Evolutionary conservation across 164 flowering plant genomes (phyloP).

Genomic region (Macadamia tetraphylla): DNA sequence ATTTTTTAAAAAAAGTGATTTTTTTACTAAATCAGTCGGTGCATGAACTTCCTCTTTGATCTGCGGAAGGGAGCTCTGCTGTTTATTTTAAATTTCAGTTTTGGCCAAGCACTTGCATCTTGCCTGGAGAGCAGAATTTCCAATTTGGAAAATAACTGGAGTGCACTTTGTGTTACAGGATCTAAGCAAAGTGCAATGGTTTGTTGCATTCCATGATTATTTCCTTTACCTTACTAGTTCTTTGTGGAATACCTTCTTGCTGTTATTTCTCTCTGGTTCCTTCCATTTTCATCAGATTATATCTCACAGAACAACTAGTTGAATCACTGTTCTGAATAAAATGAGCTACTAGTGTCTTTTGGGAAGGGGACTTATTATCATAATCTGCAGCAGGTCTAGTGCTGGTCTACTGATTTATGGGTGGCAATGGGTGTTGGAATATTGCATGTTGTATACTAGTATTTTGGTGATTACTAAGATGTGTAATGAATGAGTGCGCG

Average conservation of each 20-base stretch:
- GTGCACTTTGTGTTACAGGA: slow-evolving; percentile 34
- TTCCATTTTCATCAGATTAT: slow-evolving; percentile 2
- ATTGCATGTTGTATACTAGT: too few species aligned
- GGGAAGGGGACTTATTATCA: too few species aligned
- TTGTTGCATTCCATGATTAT: slow-evolving; percentile 30
- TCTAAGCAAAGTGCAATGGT: slow-evolving; percentile 35
- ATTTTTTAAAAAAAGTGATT: too few species aligned
- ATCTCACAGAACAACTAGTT: slow-evolving; percentile 1
- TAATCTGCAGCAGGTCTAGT: too few species aligned
- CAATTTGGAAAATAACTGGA: slow-evolving; percentile 33
- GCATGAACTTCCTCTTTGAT: slow-evolving; percentile 35
- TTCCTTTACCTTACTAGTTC: slow-evolving; percentile 17
- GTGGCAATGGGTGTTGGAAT: too few species aligned
- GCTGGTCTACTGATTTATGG: too few species aligned
- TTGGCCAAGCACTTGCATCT: background rate
- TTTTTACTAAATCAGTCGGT: slow-evolving; percentile 21
- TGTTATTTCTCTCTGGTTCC: slow-evolving; percentile 6
- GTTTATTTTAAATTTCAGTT: slow-evolving; percentile 30
- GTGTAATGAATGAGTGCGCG: too few species aligned
- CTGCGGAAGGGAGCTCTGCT: slow-evolving; percentile 27
- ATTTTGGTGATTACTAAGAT: too few species aligned
- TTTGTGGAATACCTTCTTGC: slow-evolving; percentile 4
- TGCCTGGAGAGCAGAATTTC: slow-evolving; percentile 13
- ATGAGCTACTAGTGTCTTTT: background rate
- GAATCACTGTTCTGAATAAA: slow-evolving; percentile 4